Evolutionary conservation across 306 rosid genomes (phyloP), one percentile per base, ranked within the genome.

Genomic region (Cucumis hystrix): DNA sequence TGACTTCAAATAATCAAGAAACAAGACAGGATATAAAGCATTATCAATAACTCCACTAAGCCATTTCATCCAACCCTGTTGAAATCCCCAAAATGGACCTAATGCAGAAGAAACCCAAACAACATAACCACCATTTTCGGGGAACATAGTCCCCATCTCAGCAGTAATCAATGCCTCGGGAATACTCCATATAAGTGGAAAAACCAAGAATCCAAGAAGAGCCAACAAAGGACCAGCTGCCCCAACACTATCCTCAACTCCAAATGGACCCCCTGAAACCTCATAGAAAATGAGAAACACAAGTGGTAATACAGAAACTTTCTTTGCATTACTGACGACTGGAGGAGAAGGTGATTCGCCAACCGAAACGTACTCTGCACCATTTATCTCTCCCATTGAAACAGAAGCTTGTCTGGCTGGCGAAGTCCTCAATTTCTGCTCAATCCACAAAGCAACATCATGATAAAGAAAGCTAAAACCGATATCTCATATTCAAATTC

Each of bases 51-150:
- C 98, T 39, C 98, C 98, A 86, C 98, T 87, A 3, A 91, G 80
- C 98, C 98, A 94, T 83, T 94, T 94, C 97, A 94, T 78, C 98
- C 98, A 94, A 75, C 98, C 98, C 77, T 89, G 98, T 77, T 91
- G 97, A 79, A 93, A 93, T 59, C 97, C 98, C 97, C 95, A 94
- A 79, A 57, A 94, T 3, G 96, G 97, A 81, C 96, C 97, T 79
- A 94, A 78, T 5, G 98, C 97, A 12, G 98, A 55, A 4, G 98
- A 89, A 76, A 91, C 97, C 97, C 97, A 94, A 73, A 90, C 92
- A 62, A 92, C 98, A 78, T 92, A 94, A 60, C 98, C 97, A 47
- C 97, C 85, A 71, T 90, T 92, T 80, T 91, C 97, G 4, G 98
- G 97, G 81, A 94, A 94, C 97, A 94, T 94, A 59, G 98, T 92